A percentile compares a stretch with the other conserved stretches of the same genome.
Conservation (phyloP, 2,329 filamentous ascomycete genomes). For the Trichoderma pleuroti region DNA sequence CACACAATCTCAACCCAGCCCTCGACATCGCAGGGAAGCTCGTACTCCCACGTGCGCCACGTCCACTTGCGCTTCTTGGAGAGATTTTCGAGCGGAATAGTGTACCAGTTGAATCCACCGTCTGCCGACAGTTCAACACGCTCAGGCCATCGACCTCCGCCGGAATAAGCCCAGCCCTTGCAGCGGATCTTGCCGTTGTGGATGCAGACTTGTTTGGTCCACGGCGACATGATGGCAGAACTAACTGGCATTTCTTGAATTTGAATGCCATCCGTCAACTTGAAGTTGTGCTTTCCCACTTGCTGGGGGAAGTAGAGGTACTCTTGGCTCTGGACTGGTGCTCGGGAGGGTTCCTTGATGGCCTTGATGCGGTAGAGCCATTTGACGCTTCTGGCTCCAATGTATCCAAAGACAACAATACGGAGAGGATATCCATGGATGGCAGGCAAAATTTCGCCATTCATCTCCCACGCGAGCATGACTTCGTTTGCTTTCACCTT, state of each 20-base stretch:
- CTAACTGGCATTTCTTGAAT: constrained; percentile 12
- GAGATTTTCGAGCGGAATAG: neutral
- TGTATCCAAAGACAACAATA: constrained; percentile 8
- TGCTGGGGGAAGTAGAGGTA: constrained; percentile 13
- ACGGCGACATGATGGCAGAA: constrained; percentile 8
- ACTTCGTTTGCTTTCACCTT: constrained; percentile 15
- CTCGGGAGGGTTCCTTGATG: constrained; percentile 6
- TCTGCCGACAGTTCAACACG: constrained; percentile 6
- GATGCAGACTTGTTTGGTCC: constrained; percentile 6
- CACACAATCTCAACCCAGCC: constrained; percentile 14
- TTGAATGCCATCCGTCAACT: constrained; percentile 9
- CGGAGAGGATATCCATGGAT: constrained; percentile 9
- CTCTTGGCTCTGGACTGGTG: constrained; percentile 6
- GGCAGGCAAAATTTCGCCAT: neutral
- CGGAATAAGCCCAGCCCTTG: constrained; percentile 10
- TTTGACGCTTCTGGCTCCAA: constrained; percentile 5
- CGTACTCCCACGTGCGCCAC: constrained; percentile 9
- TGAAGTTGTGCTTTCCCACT: constrained; percentile 11
- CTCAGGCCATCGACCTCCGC: constrained; percentile 8
- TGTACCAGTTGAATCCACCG: constrained; percentile 12
- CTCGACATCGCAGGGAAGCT: constrained; percentile 4
- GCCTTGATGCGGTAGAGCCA: constrained; percentile 14
- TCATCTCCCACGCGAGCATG: constrained; percentile 11
- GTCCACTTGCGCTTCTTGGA: constrained; percentile 16
- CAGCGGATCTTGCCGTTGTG: constrained; percentile 10